Evolutionary conservation across 495 filamentous ascomycete genomes (phyloP), one percentile per base, ranked within the genome.

Genomic region (Penicillium coprophilum): DNA sequence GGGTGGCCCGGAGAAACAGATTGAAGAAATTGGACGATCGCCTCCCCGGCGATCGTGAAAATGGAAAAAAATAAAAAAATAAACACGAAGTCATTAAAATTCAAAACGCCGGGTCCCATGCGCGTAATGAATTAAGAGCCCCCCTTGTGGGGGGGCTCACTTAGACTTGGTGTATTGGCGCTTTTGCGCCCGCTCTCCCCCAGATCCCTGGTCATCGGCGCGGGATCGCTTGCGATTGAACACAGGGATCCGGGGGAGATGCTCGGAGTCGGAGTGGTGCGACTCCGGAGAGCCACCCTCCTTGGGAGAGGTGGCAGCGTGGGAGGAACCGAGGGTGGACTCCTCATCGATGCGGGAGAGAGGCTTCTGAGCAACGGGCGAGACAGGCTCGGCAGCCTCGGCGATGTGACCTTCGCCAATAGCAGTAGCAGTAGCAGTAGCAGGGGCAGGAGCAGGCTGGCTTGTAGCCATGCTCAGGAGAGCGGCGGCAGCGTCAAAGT

Each of bases 401-500:
- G 23, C 38, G 21, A 48, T 20, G 41, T 48, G 38, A 31, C 30
- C 15, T 19, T 52, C 31, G 31, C 44, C 24, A 20, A 11, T 32
- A 31, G 46, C 27, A 43, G 21, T 4, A 31, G 24, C 24, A 27
- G 24, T 27, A 27, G 24, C 24, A 43, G 21, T 4, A 31, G 24
- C 24, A 27, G 24, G 4, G 7, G 24, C 24, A 27, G 24, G 24
- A 27, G 24, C 24, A 27, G 27, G 20, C 40, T 38, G 48, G 54
- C 20, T 19, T 19, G 31, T 20, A 31, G n/a, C 40, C 15, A 65
- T 40, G 34, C 46, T 30, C 7, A 65, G 53, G 24, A 65, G 59
- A 20, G 49, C n/a, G 39, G 53, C 11, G 2, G 59, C 62, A 28
- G 62, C 62, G n/a, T 62, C 56, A 30, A 59, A 62, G 8, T 58